Percentiles rank a stretch among this genome's conserved stretches.
phyloP scores from a whole-genome alignment of 2,329 filamentous ascomycete species.

The Neofusicoccum cordaticola region DNA sequence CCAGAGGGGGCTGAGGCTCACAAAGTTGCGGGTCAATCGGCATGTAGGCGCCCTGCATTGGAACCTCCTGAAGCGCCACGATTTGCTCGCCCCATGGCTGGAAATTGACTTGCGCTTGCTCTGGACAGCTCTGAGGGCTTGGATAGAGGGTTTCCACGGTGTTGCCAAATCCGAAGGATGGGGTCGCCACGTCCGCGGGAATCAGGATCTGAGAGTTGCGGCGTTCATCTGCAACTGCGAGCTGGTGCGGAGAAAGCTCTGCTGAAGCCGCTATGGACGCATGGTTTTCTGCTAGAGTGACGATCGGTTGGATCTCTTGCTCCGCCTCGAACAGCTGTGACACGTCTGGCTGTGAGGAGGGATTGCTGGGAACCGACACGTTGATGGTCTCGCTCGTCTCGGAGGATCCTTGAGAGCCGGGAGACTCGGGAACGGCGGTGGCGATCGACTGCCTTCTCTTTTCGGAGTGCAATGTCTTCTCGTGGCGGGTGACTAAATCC shows the following conservation, averaged over 20 bases:
- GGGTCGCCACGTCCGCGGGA: not conserved
- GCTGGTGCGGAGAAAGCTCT: not conserved
- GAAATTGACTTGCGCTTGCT: not conserved
- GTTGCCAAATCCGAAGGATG: not conserved
- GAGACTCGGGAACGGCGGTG: slow-evolving; percentile 1
- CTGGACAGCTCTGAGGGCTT: slow-evolving; percentile 12
- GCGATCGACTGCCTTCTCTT: slow-evolving; percentile 10
- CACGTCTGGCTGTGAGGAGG: not conserved
- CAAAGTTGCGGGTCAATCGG: slow-evolving; percentile 16
- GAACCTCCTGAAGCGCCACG: not conserved
- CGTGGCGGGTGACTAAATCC: slow-evolving; percentile 37
- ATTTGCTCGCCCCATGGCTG: not conserved
- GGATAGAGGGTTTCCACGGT: slow-evolving; percentile 8
- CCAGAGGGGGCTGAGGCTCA: not conserved
- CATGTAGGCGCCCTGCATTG: not conserved
- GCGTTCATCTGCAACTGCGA: not conserved
- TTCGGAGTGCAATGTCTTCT: slow-evolving; percentile 31
- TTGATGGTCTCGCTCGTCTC: slow-evolving; percentile 7
- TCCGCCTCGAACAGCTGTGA: not conserved
- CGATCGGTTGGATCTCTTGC: not conserved
- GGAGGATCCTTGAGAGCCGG: not conserved
- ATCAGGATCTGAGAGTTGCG: not conserved
- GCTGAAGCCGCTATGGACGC: not conserved
- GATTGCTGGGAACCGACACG: slow-evolving; percentile 5
- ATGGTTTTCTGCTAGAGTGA: not conserved